These are phyloP conservation scores for Omphalea diandra DNA, from an alignment of 441 rosid genomes.

Conservation along the genomic window DNA sequence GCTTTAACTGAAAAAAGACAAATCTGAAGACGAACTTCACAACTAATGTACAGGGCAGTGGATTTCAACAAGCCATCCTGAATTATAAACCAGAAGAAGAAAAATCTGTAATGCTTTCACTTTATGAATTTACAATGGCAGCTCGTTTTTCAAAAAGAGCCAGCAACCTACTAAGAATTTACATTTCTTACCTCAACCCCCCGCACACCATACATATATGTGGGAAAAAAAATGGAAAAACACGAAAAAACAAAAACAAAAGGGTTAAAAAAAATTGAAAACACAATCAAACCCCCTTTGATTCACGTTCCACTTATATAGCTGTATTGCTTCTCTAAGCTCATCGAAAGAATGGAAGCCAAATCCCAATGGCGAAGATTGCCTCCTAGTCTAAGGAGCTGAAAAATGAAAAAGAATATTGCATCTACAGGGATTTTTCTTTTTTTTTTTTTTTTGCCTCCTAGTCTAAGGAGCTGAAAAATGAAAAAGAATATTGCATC, in stretches of 20 bases:
- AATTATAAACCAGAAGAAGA: slow-evolving; percentile 26
- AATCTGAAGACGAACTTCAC: not conserved
- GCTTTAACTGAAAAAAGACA: not conserved
- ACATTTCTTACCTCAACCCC: slow-evolving; percentile 54
- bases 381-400: slow-evolving; percentile 25
- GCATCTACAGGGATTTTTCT: slow-evolving; percentile 37
- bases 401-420: slow-evolving; percentile 28
- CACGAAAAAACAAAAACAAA: not conserved
- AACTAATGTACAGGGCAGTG: not conserved
- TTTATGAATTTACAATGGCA: slow-evolving; percentile 47
- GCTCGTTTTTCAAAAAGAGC: slow-evolving; percentile 32
- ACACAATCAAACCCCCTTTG: slow-evolving; percentile 38
- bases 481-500: slow-evolving; percentile 33
- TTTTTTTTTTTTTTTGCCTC: too few relatives aligned
- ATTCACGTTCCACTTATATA: slow-evolving; percentile 23
- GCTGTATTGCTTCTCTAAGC: slow-evolving; percentile 26
- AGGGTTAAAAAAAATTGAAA: slow-evolving; percentile 12
- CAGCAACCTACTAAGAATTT: slow-evolving; percentile 51
- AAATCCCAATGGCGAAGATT: slow-evolving; percentile 27
- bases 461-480: slow-evolving; percentile 26
- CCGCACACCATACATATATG: slow-evolving; percentile 31
- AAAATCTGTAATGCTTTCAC: slow-evolving; percentile 33
- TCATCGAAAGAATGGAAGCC: slow-evolving; percentile 29
- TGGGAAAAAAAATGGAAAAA: slow-evolving; percentile 24
- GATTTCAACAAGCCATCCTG: slow-evolving; percentile 16